Evolutionary conservation across 2,329 filamentous ascomycete genomes (phyloP).

Genomic region (Penicillium corylophilum): DNA sequence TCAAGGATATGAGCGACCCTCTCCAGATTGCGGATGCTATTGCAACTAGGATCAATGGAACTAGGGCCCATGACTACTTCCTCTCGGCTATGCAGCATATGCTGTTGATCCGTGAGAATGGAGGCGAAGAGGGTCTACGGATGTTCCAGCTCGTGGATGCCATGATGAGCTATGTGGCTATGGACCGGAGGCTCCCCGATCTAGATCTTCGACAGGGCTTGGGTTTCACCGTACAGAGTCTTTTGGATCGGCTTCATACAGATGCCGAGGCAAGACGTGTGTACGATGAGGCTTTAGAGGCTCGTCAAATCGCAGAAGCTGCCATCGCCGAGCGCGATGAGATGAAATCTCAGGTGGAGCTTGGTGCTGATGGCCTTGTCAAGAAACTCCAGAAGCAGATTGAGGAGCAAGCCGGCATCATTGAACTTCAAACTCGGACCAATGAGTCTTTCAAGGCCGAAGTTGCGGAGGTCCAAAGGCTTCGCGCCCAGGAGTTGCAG

Average conservation of each 20-base stretch:
- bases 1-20: slow-evolving; percentile 90
- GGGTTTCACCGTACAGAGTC: slow-evolving; percentile 93
- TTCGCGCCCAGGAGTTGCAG: slow-evolving; percentile 87
- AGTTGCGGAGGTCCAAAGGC: slow-evolving; percentile 77
- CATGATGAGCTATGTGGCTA: slow-evolving; percentile 99
- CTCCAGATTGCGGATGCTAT: slow-evolving; percentile 93
- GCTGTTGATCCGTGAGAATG: slow-evolving; percentile 85
- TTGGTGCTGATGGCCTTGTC: slow-evolving; percentile 90
- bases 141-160: slow-evolving; percentile 98
- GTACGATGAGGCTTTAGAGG: slow-evolving; percentile 85
- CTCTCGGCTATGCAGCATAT: slow-evolving; percentile 93
- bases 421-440: slow-evolving; percentile 83
- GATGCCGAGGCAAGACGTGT: slow-evolving; percentile 92
- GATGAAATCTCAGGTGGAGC: slow-evolving; percentile 80
- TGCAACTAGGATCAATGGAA: slow-evolving; percentile 77
- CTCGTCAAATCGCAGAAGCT: slow-evolving; percentile 88
- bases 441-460: slow-evolving; percentile 87
- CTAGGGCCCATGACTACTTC: slow-evolving; percentile 90
- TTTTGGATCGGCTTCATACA: slow-evolving; percentile 93
- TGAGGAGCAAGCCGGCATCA: slow-evolving; percentile 88
- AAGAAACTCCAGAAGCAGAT: slow-evolving; percentile 89
- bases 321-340: slow-evolving; percentile 96
- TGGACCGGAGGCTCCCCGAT: slow-evolving; percentile 92
- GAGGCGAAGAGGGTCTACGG: slow-evolving; percentile 83
- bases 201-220: slow-evolving; percentile 98